Conservation (phyloP, 2,329 filamentous ascomycete genomes). For the Ceratocystis colombiana region DNA sequence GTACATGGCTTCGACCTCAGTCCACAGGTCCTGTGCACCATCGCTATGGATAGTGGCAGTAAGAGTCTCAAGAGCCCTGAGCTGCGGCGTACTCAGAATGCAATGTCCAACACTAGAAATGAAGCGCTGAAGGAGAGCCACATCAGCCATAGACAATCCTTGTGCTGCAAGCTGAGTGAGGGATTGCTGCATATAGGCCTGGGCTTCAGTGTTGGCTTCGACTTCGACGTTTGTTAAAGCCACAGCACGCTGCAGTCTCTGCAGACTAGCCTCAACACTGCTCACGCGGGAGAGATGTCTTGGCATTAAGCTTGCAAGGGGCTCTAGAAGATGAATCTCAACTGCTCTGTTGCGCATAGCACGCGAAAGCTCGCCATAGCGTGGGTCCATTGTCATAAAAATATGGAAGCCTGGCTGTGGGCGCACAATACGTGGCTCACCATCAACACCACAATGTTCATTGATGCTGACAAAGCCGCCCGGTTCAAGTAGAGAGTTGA, state of each 20-base stretch:
- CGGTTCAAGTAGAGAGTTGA: slow-evolving; percentile 90
- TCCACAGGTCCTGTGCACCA: slow-evolving; percentile 21
- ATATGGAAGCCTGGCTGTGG: slow-evolving; percentile 84
- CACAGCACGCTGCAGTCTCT: slow-evolving; percentile 36
- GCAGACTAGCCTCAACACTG: slow-evolving; percentile 42
- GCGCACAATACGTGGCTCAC: slow-evolving; percentile 65
- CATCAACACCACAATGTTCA: slow-evolving; percentile 76
- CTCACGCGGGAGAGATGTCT: slow-evolving; percentile 36
- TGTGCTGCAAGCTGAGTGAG: slow-evolving; percentile 22
- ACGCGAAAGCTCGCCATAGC: slow-evolving; percentile 83
- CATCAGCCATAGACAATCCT: slow-evolving; percentile 25
- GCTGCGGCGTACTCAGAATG: slow-evolving; percentile 11
- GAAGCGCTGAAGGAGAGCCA: slow-evolving; percentile 26
- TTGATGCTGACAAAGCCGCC: slow-evolving; percentile 83
- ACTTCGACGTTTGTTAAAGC: not conserved
- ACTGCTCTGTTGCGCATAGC: slow-evolving; percentile 94
- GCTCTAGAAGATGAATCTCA: slow-evolving; percentile 63
- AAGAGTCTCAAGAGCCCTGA: slow-evolving; percentile 18
- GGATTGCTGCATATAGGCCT: not conserved
- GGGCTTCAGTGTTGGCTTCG: not conserved
- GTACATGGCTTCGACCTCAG: slow-evolving; percentile 34
- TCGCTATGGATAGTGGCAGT: slow-evolving; percentile 18
- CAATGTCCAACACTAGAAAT: slow-evolving; percentile 7
- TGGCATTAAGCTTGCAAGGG: slow-evolving; percentile 32
- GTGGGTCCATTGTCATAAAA: slow-evolving; percentile 86